These are phyloP conservation scores for Diospyros lotus DNA, from an alignment of 148 eudicot genomes.

Conservation along the genomic window DNA sequence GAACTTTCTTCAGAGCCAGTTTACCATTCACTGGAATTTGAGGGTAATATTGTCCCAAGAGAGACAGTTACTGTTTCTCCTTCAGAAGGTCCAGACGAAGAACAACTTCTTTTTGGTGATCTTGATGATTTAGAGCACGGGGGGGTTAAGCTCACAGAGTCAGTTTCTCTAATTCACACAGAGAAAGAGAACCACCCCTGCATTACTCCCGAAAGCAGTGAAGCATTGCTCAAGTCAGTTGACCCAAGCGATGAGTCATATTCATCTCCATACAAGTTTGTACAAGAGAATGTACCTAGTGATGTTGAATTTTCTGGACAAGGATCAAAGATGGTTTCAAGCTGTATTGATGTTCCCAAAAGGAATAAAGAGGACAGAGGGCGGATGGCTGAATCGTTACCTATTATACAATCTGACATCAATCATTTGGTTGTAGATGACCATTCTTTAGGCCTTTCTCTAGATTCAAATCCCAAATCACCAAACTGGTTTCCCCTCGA, in stretches of 20 bases:
- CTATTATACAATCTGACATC: constrained; percentile 37
- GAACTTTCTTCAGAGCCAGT: constrained; percentile 11
- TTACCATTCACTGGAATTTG: constrained; percentile 13
- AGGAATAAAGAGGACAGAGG: constrained; percentile 18
- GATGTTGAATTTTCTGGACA: constrained; percentile 17
- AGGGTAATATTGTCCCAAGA: constrained; percentile 6
- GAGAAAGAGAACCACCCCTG: too few species aligned
- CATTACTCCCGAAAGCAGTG: too few species aligned
- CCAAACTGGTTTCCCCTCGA: constrained; percentile 20
- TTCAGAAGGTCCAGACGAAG: constrained; percentile 38
- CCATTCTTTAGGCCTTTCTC: constrained; percentile 36
- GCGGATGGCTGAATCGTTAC: constrained; percentile 50
- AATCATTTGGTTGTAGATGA: constrained; percentile 26
- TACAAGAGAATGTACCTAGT: neutral
- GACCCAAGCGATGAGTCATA: neutral
- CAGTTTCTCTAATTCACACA: too few species aligned
- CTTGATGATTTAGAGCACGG: too few species aligned
- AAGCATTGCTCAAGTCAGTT: neutral
- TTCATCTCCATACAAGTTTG: constrained; percentile 8
- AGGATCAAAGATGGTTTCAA: constrained; percentile 28
- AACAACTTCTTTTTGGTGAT: constrained; percentile 53
- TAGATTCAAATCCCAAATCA: constrained; percentile 40
- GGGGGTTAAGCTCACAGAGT: too few species aligned
- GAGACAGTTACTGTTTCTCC: neutral
- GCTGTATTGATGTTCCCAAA: constrained; percentile 34